Evolutionary conservation across 2,329 filamentous ascomycete genomes (phyloP).

Genomic region (Scleromitrula shiraiana): DNA sequence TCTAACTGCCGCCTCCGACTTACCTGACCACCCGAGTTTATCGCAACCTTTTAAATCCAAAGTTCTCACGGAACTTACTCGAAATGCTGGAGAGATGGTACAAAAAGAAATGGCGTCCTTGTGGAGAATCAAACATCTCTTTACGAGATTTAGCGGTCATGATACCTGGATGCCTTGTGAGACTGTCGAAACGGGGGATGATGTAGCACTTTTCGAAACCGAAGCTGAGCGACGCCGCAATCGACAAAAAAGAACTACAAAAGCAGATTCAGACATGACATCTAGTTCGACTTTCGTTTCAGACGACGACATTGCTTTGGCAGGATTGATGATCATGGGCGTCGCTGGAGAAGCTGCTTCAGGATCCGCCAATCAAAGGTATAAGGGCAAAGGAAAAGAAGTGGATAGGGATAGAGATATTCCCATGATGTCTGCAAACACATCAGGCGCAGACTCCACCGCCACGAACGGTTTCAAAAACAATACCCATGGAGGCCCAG

Average conservation of each 20-base stretch:
- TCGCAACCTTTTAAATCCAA: slow-evolving; percentile 68
- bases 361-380: not conserved
- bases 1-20: slow-evolving; percentile 64
- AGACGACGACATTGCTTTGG: slow-evolving; percentile 15
- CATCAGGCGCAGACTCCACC: not conserved
- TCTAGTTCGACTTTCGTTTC: slow-evolving; percentile 21
- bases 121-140: slow-evolving; percentile 66
- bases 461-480: not conserved
- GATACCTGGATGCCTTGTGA: slow-evolving; percentile 58
- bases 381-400: slow-evolving; percentile 1
- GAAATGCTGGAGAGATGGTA: slow-evolving; percentile 61
- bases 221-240: slow-evolving; percentile 20
- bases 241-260: slow-evolving; percentile 16
- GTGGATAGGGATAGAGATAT: not conserved
- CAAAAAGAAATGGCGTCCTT: slow-evolving; percentile 66
- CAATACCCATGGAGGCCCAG: not conserved
- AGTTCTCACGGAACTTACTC: slow-evolving; percentile 62
- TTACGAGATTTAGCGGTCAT: slow-evolving; percentile 68
- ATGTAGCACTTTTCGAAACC: slow-evolving; percentile 42
- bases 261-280: slow-evolving; percentile 22
- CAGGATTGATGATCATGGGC: slow-evolving; percentile 7
- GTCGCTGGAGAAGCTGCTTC: slow-evolving; percentile 3
- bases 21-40: slow-evolving; percentile 66
- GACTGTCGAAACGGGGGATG: slow-evolving; percentile 47
- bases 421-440: not conserved